Base-by-base conservation (phyloP, 139 green algal species). In the Tetradesmus lagerheimii region DNA sequence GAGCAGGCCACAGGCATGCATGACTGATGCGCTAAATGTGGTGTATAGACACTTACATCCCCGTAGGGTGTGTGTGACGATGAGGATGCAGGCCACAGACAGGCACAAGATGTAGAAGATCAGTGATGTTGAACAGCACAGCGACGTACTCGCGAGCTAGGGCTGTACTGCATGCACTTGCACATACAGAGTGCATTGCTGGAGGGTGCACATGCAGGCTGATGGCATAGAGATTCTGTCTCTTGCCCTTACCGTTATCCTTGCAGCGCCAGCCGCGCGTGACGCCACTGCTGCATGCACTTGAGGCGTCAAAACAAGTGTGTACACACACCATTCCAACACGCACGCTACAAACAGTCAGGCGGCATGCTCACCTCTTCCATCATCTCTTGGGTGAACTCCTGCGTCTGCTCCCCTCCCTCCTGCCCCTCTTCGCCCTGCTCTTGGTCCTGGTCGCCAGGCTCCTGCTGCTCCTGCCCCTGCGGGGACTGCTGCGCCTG, bases 391-490 rank as follows among this genome's bases (percentile, higher is more conserved):
- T 91, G 78, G 43, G 90, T 86, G 35, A 91, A 31, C 86, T 94
- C 79, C 91, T 95, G 90, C 57, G 91, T 87, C 62, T 89, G 85
- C 87, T 94, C 77, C 15, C 87, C 87, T 4, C 66, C 84, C 37
- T 75, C 62, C 80, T 93, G 53, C 41, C 92, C 81, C 85, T 95
- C 47, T 38, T 88, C 64, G 2, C 91, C 50, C 39, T 92, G 67
- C 1, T 88, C 85, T 2, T 39, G 25, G 0, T 89, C 47, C 27
- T 89, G 43, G 74, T 91, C 53, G 41, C 75, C 50, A 18, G 85
- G 83, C 71, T 89, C 35, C 38, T 90, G 14, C 45, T 92, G 71
- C 38, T 66, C 35, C n/a, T 89, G 34, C 4, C 71, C 50, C 53
- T 87, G 53, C 16, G 79, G 76, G 0, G 62, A 53, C n/a, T 53